Evolutionary conservation across 2,329 filamentous ascomycete species (phyloP), one percentile per base, ranked within the genome.

Genomic region (Pseudogymnoascus sp.): DNA sequence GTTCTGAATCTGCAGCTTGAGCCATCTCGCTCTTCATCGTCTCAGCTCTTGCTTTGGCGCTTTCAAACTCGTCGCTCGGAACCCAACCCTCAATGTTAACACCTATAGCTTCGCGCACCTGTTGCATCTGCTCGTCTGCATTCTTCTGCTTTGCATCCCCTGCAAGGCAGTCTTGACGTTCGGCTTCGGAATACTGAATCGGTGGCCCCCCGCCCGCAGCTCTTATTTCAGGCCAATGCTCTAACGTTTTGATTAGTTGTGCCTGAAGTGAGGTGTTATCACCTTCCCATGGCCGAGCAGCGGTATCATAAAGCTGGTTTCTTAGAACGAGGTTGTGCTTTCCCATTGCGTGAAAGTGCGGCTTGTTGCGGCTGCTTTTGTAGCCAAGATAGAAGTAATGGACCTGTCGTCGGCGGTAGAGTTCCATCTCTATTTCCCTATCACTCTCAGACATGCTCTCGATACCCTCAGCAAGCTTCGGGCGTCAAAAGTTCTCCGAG

Each of bases 251-350:
- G 20, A 67, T 65, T 38, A 66, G 63, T 33, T 67, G 60, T n/a
- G 63, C 62, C 63, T 67, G 60, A 22, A 67, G 63, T 14, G 65
- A 64, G 37, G 63, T 64, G 61, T 65, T 66, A 60, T 65, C 65
- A 43, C 65, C 65, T 59, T 67, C 65, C 65, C 63, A 67, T 57
- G 64, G 64, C 39, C 58, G 58, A 35, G 59, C 20, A 62, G 63
- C 64, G 59, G 28, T 62, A 57, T 65, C 61, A 38, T 66, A 67
- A 39, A 66, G 60, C 60, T 62, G 62, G 58, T 60, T 66, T 41
- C 62, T 65, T 61, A 66, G 60, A 50, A 65, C 58, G 58, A 65
- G 54, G 39, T 57, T 67, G 37, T 62, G 18, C 58, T 63, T 63
- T 59, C 50, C 50, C 57, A 65, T 61, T 9, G 65, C 65, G 35